Evolutionary conservation across 768 basidiomycete species (phyloP), one percentile per base, ranked within the genome.

Genomic region (Boletus barrowsii): DNA sequence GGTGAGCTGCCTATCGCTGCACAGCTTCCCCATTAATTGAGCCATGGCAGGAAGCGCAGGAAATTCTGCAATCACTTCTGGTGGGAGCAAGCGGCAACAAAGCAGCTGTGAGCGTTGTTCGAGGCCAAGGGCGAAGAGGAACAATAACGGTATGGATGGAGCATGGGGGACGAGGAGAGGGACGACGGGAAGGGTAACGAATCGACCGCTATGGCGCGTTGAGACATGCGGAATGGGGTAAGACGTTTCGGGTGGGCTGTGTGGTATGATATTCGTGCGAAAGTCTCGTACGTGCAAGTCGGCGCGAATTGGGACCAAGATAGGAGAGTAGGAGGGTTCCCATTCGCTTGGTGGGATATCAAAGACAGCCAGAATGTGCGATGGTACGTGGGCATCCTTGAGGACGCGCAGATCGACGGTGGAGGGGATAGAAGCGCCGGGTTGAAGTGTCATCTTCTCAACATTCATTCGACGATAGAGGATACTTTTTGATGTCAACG

Each of bases 31-130:
- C 68, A 86, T 76, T 40, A 76, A 69, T 22, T 73, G 67, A 2
- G 83, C 73, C 85, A 87, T 87, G 10, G 76, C 75, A 3, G 81
- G 73, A 20, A 79, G 73, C 45, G 84, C 78, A 4, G 85, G 85
- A 63, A 84, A 87, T 66, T 87, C 85, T 53, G 73, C 79, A 35
- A 76, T 70, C 39, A 70, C 75, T 54, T 67, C 64, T 4, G 73
- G 60, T 1, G 84, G 84, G n/a, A 86, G 81, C 33, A 86, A 72
- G 53, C 71, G 75, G 54, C 75, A 76, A 15, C 76, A 78, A 26
- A 86, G 74, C 30, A 72, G 56, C 44, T 80, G 76, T 13, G 73
- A 66, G 32, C 79, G 75, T 11, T 68, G 70, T 64, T 83, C 82
- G 43, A 84, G 72, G 18, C 76, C 73, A 37, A 85, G 74, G 4